These are phyloP conservation scores for Colletotrichum magnum DNA, from an alignment of 2,329 filamentous ascomycete genomes.

Conservation along the genomic window DNA sequence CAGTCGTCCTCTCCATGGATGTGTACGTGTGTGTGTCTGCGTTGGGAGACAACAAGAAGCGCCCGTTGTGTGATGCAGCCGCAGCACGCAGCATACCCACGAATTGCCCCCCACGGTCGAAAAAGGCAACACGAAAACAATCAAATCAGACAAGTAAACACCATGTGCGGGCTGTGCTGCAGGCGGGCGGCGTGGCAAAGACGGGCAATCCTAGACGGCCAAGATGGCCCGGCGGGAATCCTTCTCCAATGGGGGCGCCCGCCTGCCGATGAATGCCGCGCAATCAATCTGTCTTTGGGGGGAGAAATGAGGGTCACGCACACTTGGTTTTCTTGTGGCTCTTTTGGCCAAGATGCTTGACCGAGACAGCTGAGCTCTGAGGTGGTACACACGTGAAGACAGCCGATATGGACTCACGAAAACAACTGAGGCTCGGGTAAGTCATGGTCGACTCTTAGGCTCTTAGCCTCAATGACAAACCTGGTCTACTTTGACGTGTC, in stretches of 20 bases:
- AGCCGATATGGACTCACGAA: too few species aligned
- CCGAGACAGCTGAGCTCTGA: not conserved
- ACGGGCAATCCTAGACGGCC: not conserved
- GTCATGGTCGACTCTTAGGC: not conserved
- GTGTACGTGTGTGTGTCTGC: too few species aligned
- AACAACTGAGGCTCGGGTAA: too few species aligned
- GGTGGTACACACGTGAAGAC: not conserved
- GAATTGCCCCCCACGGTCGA: too few species aligned
- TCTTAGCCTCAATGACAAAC: not conserved
- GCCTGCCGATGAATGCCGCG: constrained; percentile 6
- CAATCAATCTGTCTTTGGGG: not conserved
- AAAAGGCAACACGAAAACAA: too few species aligned
- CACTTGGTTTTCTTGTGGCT: not conserved
- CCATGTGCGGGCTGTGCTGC: constrained; percentile 4
- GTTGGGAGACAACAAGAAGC: not conserved
- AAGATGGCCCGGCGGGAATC: constrained; percentile 12
- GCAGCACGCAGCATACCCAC: not conserved
- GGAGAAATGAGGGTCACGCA: constrained; percentile 1
- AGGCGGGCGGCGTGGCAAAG: not conserved
- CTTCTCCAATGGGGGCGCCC: not conserved
- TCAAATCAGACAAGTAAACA: too few species aligned
- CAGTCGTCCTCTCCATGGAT: too few species aligned
- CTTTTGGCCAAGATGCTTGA: not conserved
- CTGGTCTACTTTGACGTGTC: not conserved
- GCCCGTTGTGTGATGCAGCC: constrained; percentile 1